Evolutionary conservation across 768 basidiomycete genomes (phyloP).

Genomic region (Pulveroboletus sp.): DNA sequence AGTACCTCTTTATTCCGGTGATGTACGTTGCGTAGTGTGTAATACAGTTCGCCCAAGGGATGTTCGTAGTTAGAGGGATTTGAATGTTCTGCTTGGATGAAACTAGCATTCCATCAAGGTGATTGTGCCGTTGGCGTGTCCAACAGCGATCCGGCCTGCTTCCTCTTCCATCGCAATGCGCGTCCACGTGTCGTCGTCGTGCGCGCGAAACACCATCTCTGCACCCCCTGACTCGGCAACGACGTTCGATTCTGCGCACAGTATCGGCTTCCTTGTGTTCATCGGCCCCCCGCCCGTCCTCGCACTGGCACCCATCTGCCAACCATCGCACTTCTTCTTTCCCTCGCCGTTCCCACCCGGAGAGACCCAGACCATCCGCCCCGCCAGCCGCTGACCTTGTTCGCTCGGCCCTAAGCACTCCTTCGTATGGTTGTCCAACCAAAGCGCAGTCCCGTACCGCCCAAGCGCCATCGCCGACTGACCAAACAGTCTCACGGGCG

Average conservation of each 20-base stretch:
- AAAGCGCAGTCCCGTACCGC: conserved; percentile 56
- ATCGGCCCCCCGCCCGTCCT: no score
- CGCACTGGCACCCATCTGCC: no score
- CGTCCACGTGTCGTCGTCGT: conserved; percentile 49
- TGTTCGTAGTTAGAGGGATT: no score
- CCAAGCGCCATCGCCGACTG: conserved; percentile 53
- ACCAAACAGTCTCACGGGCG: conserved; percentile 56
- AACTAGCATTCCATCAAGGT: conserved; percentile 50
- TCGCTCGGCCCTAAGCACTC: conserved; percentile 42
- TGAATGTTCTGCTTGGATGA: no score
- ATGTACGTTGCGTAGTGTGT: background rate
- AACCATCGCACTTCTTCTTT: no score
- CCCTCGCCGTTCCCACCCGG: no score
- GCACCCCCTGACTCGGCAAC: background rate
- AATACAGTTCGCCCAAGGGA: no score
- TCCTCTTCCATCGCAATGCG: conserved; percentile 38
- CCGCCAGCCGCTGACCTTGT: conserved; percentile 58
- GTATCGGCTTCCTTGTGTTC: no score
- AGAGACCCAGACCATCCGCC: conserved; percentile 11
- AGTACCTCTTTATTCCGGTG: background rate
- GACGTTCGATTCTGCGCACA: background rate
- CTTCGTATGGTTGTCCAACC: conserved; percentile 62
- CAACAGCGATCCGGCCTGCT: conserved; percentile 35
- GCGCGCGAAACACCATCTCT: conserved; percentile 42
- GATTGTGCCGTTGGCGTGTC: conserved; percentile 42